A percentile compares a stretch with the other conserved stretches of the same genome.
Evolutionary conservation across 257 asterid genomes (phyloP).

Genomic region (Penstemon newberryi): DNA sequence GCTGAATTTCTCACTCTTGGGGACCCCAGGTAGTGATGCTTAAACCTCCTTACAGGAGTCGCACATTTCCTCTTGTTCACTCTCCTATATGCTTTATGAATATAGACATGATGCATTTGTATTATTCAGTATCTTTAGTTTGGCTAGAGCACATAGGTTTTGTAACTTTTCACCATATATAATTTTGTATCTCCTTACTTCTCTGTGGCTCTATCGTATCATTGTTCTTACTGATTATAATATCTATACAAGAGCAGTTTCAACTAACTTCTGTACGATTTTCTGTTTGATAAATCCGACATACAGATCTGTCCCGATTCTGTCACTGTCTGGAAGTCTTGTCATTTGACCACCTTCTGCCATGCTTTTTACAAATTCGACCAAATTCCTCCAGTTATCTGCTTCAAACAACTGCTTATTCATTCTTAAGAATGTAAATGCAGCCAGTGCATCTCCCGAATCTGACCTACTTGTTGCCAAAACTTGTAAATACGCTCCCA

Average conservation of each 20-base stretch:
- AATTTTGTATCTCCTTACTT: conserved; percentile 21
- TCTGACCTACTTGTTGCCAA: conserved; percentile 69
- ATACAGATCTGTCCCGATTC: conserved; percentile 64
- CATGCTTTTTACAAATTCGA: conserved; percentile 73
- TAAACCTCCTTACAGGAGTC: conserved; percentile 21
- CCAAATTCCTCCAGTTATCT: conserved; percentile 75
- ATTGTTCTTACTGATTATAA: conserved; percentile 8
- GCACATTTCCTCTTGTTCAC: background rate
- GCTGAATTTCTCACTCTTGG: conserved; percentile 14
- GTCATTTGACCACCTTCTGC: conserved; percentile 61
- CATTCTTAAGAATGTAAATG: conserved; percentile 84
- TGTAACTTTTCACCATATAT: conserved; percentile 16
- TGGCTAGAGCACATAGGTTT: conserved; percentile 26
- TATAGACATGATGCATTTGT: conserved; percentile 15
- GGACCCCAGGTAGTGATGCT: conserved; percentile 23
- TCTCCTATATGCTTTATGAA: conserved; percentile 15
- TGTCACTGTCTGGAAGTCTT: conserved; percentile 57
- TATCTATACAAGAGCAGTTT: conserved; percentile 58
- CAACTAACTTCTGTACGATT: conserved; percentile 35
- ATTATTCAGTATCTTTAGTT: conserved; percentile 8
- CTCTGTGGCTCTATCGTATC: conserved; percentile 7
- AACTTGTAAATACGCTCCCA: conserved; percentile 67
- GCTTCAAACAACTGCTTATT: conserved; percentile 74
- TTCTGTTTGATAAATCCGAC: conserved; percentile 59
- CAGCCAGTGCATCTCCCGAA: conserved; percentile 64